Base-by-base conservation (phyloP, 139 green algal genomes). In the Auxenochlorella pyrenoidosa region DNA sequence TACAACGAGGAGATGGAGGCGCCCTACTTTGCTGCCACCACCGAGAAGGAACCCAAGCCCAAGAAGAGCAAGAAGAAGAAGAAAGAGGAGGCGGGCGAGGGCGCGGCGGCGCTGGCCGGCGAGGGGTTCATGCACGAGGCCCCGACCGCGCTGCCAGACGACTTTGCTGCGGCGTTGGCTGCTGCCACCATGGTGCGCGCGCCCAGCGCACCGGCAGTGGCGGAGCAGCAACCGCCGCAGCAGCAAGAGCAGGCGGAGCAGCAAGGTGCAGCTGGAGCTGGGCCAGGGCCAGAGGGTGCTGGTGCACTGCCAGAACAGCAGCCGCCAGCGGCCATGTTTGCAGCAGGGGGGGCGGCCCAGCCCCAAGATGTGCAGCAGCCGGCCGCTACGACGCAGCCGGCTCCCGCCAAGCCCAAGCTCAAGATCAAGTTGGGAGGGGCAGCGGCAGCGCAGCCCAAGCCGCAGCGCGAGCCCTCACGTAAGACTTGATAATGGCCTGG, bases 381-480 rank as follows among this genome's bases (percentile, higher is more conserved):
- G 22, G 47, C 76, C 0, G 58, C 40, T 12, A 59, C 63, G 15
- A 63, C 18, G 54, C 54, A 63, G 54, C 51, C 58, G 26, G 58
- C 36, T 12, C 36, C 19, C 13, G 4, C 60, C 30, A 63, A 76
- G 40, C 79, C 79, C 41, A 85, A 85, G 36, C 15, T 72, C 79
- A 84, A 84, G 24, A 84, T 85, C 80, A 75, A 73, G 32, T 10
- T 85, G 40, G 68, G 68, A 26, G 36, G 68, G 28, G 80, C 21
- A 21, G 38, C 79, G 41, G 28, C 80, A 0, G 58, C 38, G 0
- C 21, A 58, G 58, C 54, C 54, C 54, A 44, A n/a, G 60, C 40
- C 80, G 28, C 75, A 41, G 75, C 80, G 80, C 12, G 80, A 85
- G 40, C 80, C 80, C 40, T 85, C 80, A 75, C 80, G 80, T 85